These are phyloP conservation scores for Lepidopterella palustris DNA, from an alignment of 495 filamentous ascomycete species.

Conservation along the genomic window DNA sequence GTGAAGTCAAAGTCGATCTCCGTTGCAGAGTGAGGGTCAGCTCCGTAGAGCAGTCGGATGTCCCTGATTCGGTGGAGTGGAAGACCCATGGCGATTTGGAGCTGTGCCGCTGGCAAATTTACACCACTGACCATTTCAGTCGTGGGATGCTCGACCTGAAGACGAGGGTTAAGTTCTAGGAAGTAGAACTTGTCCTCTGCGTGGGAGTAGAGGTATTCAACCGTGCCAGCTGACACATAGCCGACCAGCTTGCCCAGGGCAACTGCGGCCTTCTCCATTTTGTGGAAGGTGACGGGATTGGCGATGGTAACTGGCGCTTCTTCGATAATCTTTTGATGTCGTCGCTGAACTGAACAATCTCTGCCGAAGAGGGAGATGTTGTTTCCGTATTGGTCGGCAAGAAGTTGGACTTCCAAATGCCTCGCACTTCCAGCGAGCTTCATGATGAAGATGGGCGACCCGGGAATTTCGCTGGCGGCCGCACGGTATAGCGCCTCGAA, in stretches of 20 bases:
- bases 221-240: conserved; percentile 97
- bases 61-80: conserved; percentile 92
- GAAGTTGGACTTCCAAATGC: conserved; percentile 94
- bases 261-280: conserved; percentile 95
- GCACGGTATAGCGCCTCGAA: conserved; percentile 86
- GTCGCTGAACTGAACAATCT: conserved; percentile 97
- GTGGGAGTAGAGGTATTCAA: conserved; percentile 99
- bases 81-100: conserved; percentile 98
- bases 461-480: conserved; percentile 95
- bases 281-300: conserved; percentile 76
- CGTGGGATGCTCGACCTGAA: conserved; percentile 98
- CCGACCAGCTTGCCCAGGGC: conserved; percentile 88
- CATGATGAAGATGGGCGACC: conserved; percentile 99
- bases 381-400: conserved; percentile 99
- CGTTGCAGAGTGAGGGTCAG: conserved; percentile 76
- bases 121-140: conserved; percentile 99
- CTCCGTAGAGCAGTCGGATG: conserved; percentile 92
- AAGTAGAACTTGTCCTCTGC: conserved; percentile 99
- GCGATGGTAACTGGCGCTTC: conserved; percentile 97
- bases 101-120: conserved; percentile 91
- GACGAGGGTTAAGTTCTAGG: conserved; percentile 92
- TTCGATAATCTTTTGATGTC: conserved; percentile 99
- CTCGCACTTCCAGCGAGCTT: conserved; percentile 94
- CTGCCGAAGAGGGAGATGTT: conserved; percentile 97
- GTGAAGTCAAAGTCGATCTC: conserved; percentile 97